Evolutionary conservation across 495 filamentous ascomycete genomes (phyloP).

Genomic region (Aspergillus nanangensis): DNA sequence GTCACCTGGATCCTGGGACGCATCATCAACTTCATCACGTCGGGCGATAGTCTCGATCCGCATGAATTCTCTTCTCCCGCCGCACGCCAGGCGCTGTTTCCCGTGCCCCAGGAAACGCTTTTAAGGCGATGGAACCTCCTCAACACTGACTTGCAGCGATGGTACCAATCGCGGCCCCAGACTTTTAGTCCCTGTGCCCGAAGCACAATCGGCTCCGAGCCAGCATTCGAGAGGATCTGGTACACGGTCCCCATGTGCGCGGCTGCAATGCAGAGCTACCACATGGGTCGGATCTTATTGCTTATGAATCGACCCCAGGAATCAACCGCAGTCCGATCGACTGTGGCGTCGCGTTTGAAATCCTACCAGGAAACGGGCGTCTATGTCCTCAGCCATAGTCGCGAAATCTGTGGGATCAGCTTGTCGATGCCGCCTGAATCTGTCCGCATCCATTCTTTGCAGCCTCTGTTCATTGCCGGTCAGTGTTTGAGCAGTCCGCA

Average conservation of each 20-base stretch:
- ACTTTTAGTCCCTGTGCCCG: slow-evolving; percentile 8
- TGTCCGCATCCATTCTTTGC: slow-evolving; percentile 15
- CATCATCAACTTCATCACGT: slow-evolving; percentile 16
- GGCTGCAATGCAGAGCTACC: slow-evolving; percentile 20
- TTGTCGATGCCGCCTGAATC: slow-evolving; percentile 16
- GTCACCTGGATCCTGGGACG: too few relatives aligned
- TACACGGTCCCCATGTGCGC: slow-evolving; percentile 20
- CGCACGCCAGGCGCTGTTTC: slow-evolving; percentile 8
- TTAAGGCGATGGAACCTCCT: slow-evolving; percentile 14
- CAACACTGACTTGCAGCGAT: slow-evolving; percentile 11
- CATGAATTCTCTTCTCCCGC: slow-evolving; percentile 9
- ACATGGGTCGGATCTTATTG: slow-evolving; percentile 15
- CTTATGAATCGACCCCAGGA: slow-evolving; percentile 20
- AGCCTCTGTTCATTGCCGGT: slow-evolving; percentile 21
- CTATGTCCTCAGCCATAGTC: slow-evolving; percentile 12
- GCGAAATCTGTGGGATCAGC: slow-evolving; percentile 20
- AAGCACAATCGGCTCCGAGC: not conserved
- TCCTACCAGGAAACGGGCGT: slow-evolving; percentile 13
- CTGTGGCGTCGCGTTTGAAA: slow-evolving; percentile 17
- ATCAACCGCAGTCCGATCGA: slow-evolving; percentile 21
- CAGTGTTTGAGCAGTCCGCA: slow-evolving; percentile 15
- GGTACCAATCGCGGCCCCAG: slow-evolving; percentile 13
- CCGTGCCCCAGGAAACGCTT: slow-evolving; percentile 14
- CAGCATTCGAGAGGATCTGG: slow-evolving; percentile 17
- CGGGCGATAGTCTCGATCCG: slow-evolving; percentile 10